Base-by-base conservation (phyloP, 2,329 filamentous ascomycete genomes). In the Huntiella omanensis region DNA sequence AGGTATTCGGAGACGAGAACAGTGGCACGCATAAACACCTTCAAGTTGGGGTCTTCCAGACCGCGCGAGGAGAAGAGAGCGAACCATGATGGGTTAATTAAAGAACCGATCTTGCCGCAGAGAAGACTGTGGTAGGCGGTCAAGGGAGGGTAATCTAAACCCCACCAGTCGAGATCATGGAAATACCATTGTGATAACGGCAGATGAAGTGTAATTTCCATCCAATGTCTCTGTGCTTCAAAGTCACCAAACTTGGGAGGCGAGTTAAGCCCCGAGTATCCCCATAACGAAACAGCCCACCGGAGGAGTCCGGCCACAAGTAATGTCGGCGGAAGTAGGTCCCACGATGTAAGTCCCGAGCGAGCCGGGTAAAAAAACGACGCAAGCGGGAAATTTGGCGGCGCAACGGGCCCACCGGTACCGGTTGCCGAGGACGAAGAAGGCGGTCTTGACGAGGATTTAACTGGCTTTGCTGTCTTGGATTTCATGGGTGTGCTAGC, bases 51-150 rank as follows among this genome's bases (percentile, higher is more conserved):
- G 52, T 88, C 80, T 53, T 95, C 83, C 33, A 78, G 69, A 42
- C 85, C 87, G 47, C 88, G 80, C 11, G 88, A 96, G 3, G 72
- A 70, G 58, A 83, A 75, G 11, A 98, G 73, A 8, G 77, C 78
- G 59, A 96, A 98, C 91, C 91, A 98, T 6, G 74, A 63, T 1
- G 83, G 77, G 52, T 93, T 70, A 59, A 96, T 80, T 34, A 78
- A 60, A 45, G 75, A 70, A 43, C 91, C 91, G 67, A 95, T 73
- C 62, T 80, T 82, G 52, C 91, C 91, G 51, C 92, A 66, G n/a
- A 91, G 58, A 88, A 87, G 96, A 66, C 87, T 95, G 62, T 98
- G 91, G 64, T 98, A 98, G 44, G 91, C 92, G 45, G 91, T 98
- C 63, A 98, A 72, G 45, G 91, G 91, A 48, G 91, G 91, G 60